Conservation (phyloP, 805 yeast genomes). For the Candida verbasci region DNA sequence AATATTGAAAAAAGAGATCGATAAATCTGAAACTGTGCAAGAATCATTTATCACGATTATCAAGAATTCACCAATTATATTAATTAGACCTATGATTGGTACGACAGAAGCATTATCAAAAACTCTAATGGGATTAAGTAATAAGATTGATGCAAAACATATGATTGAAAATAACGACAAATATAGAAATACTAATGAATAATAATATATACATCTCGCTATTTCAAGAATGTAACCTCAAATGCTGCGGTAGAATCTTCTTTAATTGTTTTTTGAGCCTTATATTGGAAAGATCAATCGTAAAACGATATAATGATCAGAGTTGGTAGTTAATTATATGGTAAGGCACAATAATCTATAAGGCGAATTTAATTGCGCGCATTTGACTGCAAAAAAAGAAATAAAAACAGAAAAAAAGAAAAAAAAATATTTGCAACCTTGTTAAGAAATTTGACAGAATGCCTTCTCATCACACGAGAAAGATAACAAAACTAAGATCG, state of each 20-base stretch:
- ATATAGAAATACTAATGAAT: constrained; percentile 35
- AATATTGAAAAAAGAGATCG: constrained; percentile 56
- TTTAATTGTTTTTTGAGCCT: too few relatives aligned
- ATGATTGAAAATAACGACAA: constrained; percentile 59
- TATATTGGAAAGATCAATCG: too few relatives aligned
- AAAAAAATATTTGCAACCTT: not conserved
- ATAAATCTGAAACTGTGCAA: constrained; percentile 61
- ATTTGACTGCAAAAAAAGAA: not conserved
- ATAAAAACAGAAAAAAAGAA: not conserved
- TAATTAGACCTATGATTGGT: constrained; percentile 84
- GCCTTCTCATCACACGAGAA: constrained; percentile 2
- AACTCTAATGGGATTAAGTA: constrained; percentile 77
- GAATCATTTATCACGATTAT: constrained; percentile 66
- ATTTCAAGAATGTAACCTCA: too few relatives aligned
- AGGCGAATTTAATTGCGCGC: not conserved
- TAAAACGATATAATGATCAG: too few relatives aligned
- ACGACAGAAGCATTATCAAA: constrained; percentile 87
- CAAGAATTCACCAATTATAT: constrained; percentile 72
- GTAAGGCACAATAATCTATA: not conserved
- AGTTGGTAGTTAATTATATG: too few relatives aligned
- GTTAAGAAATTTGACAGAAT: constrained; percentile 1
- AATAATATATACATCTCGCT: too few relatives aligned
- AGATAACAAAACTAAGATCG: not conserved
- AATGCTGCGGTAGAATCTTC: too few relatives aligned
- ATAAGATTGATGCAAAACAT: constrained; percentile 68